phyloP scores from a whole-genome alignment of 148 eudicot species.

The Euryodendron excelsum region DNA sequence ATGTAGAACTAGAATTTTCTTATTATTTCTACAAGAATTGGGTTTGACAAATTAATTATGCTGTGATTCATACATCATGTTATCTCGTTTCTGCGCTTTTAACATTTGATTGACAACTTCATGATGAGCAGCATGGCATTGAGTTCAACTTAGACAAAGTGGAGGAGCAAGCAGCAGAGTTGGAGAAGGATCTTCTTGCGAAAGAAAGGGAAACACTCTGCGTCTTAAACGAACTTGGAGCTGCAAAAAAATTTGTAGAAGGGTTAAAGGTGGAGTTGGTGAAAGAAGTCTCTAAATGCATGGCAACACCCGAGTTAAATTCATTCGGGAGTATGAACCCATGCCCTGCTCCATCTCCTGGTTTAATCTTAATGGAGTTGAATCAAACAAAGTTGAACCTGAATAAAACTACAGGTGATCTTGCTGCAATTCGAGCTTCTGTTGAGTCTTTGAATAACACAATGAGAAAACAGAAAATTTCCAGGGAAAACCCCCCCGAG shows the following conservation, averaged over 20 bases:
- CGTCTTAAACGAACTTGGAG: conserved; percentile 62
- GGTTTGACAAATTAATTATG: background rate
- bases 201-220: conserved; percentile 71
- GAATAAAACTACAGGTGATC: conserved; percentile 50
- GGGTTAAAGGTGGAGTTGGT: conserved; percentile 56
- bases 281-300: conserved; percentile 41
- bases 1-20: no score
- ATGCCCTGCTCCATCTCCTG: conserved; percentile 41
- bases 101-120: background rate
- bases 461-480: conserved; percentile 37
- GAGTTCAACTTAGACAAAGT: conserved; percentile 35
- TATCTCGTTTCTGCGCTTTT: background rate
- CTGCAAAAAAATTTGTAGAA: conserved; percentile 59
- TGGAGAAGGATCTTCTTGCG: conserved; percentile 53
- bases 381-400: conserved; percentile 69
- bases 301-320: conserved; percentile 10
- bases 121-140: conserved; percentile 31
- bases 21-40: background rate
- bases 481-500: conserved; percentile 19
- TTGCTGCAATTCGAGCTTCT: conserved; percentile 63
- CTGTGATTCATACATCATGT: background rate
- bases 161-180: conserved; percentile 47
- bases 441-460: conserved; percentile 64
- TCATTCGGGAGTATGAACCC: conserved; percentile 22
- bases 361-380: conserved; percentile 57